phyloP scores from a whole-genome alignment of 192 early-diverging fungal species.

The Mortierella claussenii region DNA sequence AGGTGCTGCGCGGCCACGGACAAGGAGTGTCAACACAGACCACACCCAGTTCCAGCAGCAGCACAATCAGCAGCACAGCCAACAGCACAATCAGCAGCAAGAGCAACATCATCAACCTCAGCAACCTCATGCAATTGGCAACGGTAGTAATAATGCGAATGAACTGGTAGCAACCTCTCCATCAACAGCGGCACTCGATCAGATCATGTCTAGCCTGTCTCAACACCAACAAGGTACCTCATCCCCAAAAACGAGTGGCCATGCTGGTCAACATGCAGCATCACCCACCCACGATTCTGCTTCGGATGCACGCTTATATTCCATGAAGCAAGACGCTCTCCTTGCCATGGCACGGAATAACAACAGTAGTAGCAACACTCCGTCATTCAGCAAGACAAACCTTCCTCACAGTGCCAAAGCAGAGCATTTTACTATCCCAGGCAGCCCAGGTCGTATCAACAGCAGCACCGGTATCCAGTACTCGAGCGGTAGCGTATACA shows the following conservation, averaged over 20 bases:
- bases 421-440: not conserved
- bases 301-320: not conserved
- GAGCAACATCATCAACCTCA: too few species aligned
- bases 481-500: conserved; percentile 7
- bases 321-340: not conserved
- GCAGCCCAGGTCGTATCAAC: conserved; percentile 5
- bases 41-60: conserved; percentile 10
- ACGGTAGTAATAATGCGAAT: too few species aligned
- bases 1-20: conserved; percentile 18
- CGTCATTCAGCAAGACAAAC: not conserved
- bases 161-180: not conserved
- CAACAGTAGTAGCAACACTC: conserved; percentile 6
- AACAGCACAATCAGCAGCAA: too few species aligned
- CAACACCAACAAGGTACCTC: not conserved
- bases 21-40: conserved; percentile 33
- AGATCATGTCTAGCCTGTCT: conserved; percentile 22
- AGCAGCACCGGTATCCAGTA: not conserved
- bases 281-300: not conserved
- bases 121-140: too few species aligned
- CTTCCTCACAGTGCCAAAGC: not conserved
- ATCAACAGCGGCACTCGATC: conserved; percentile 15
- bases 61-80: not conserved
- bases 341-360: not conserved
- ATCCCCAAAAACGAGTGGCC: not conserved
- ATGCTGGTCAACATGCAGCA: not conserved